Base-by-base conservation (phyloP, 495 filamentous ascomycete genomes). In the Penicillium goetzii region DNA sequence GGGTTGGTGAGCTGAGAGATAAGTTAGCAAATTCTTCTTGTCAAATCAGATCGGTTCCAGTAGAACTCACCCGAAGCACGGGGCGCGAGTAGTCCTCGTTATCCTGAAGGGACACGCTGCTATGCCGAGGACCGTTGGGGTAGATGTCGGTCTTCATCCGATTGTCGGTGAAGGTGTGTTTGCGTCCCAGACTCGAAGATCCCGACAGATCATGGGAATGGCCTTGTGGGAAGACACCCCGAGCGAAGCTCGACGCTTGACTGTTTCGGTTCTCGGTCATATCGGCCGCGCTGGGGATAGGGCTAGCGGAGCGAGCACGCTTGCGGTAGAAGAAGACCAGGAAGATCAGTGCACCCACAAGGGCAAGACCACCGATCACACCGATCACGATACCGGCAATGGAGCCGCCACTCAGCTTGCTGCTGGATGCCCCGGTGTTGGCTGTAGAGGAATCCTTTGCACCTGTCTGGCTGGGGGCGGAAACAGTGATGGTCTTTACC, bases 71-170 rank as follows among this genome's bases (percentile, higher is more conserved):
- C 12, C 82, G 78, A 64, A 86, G 73, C 56, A 86, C 84, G 49
- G 81, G 84, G 43, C 84, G 77, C 36, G 83, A 84, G 69, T 86
- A 86, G 65, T 86, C 84, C 66, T 82, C 81, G 52, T 85, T 81
- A 56, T 86, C 84, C 54, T 81, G 79, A 34, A 86, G 79, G 41
- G 83, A 85, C 23, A 78, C 69, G 34, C 78, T 76, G 66, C 83
- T 86, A 51, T 81, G 72, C 21, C 81, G 81, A 40, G 75, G 76
- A 38, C 80, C 84, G 56, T 82, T 76, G 51, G 77, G 74, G 59
- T 76, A 80, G 50, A 84, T 73, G 61, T 80, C 74, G 23, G 76
- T 74, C 51, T 78, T 80, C 75, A 81, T 64, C 56, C 80, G 80
- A 61, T 75, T 78, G 59, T 82, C 80, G 28, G 76, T 82, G 57